Evolutionary conservation across 768 basidiomycete species (phyloP).

Genomic region (Butyriboletus loyo): DNA sequence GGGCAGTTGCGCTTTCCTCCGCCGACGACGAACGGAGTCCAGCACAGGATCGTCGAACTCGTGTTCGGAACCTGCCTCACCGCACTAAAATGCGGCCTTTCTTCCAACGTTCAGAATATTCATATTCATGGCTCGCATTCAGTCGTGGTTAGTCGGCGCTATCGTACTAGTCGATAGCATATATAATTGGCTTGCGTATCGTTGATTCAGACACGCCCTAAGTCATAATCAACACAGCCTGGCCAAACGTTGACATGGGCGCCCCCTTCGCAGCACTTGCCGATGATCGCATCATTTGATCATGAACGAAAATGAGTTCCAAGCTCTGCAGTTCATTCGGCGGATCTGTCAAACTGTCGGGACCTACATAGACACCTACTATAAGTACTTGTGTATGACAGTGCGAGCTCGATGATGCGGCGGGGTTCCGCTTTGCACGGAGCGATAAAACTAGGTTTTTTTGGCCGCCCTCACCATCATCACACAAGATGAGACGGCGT

Average conservation of each 20-base stretch:
- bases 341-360: conserved; percentile 1
- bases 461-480: not conserved
- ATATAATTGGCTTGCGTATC: not conserved
- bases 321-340: not conserved
- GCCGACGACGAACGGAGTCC: conserved; percentile 6
- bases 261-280: not conserved
- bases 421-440: conserved; percentile 6
- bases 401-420: not conserved
- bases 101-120: conserved; percentile 2
- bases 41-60: conserved; percentile 1
- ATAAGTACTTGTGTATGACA: not conserved
- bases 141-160: not conserved
- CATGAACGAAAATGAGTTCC: not conserved
- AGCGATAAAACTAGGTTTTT: not conserved
- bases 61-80: conserved; percentile 1
- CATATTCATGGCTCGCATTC: conserved; percentile 4
- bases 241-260: conserved; percentile 4
- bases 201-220: too few species aligned
- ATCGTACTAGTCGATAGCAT: not conserved
- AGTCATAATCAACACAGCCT: conserved; percentile 11
- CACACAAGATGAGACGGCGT: not conserved
- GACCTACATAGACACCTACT: not conserved
- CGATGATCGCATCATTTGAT: conserved; percentile 5
- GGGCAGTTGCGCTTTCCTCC: not conserved
- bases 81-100: not conserved